Base-by-base conservation (phyloP, 805 yeast species). In the Metschnikowia lunata region DNA sequence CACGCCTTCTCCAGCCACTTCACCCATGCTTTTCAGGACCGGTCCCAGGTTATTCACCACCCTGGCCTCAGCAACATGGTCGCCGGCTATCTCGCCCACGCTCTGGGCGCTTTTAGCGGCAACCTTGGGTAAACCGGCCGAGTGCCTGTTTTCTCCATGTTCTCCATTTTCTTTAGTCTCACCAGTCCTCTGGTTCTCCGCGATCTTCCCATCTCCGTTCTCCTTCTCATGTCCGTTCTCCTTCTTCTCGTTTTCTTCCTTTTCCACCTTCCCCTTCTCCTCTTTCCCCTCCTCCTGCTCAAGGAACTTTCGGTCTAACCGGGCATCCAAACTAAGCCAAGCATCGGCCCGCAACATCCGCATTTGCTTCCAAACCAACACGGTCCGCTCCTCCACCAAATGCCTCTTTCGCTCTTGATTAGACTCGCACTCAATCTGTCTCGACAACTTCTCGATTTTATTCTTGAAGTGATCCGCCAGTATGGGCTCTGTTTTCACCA, bases 331-430 rank as follows among this genome's bases (percentile, higher is more conserved):
- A 10, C 15, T 27, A 3, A 51, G 38, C 57, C 57, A 53, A 10
- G 35, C 9, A 7, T 12, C 8, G 1, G 34, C 40, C 2, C 57
- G 40, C 26, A 42, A 18, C 6, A 37, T 37, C 32, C 65, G 58
- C 11, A 62, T 49, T 30, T 56, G 45, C 47, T 62, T 67, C 75
- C 75, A 71, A 4, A 59, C 41, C 36, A 59, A 40, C 8, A 62
- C 54, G n/a, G 62, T 60, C 26, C 63, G 49, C 37, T 58, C 54
- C 30, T 67, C 71, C 2, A 51, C 37, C 15, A 59, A 40, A 28
- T 54, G 50, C 1, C 42, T 45, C 29, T 45, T 42, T 32, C 31
- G 40, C 10, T 33, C 34, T 6, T 30, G 37, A 37, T 51, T 53
- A 4, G 26, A 11, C 14, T 45, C 49, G 2, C 8, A 12, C 18